These are phyloP conservation scores for Tolypocladium inflatum DNA, from an alignment of 2,329 filamentous ascomycete genomes.

Conservation along the genomic window DNA sequence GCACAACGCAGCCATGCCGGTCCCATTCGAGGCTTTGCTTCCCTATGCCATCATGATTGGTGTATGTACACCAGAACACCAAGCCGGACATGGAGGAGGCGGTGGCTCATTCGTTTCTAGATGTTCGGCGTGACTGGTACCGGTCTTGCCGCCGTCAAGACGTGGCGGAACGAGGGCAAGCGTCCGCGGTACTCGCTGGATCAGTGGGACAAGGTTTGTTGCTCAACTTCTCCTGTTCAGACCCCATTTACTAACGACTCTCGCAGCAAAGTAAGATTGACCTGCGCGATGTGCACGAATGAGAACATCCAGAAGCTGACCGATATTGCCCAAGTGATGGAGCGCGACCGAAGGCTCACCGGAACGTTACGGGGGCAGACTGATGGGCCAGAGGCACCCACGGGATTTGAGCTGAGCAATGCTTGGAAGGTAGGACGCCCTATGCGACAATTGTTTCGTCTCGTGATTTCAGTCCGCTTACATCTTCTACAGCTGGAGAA, in stretches of 20 bases:
- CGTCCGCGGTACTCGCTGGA: constrained; percentile 50
- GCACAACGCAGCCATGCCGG: constrained; percentile 38
- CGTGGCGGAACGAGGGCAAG: constrained; percentile 52
- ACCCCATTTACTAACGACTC: constrained; percentile 16
- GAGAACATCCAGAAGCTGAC: constrained; percentile 1
- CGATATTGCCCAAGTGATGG: constrained; percentile 44
- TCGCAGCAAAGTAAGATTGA: constrained; percentile 42
- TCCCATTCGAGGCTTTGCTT: constrained; percentile 55
- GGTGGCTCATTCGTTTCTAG: constrained; percentile 27
- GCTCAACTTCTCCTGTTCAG: not conserved
- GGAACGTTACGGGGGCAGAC: constrained; percentile 49
- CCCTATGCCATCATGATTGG: constrained; percentile 55
- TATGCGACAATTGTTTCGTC: not conserved
- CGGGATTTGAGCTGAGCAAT: constrained; percentile 54
- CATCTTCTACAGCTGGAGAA: constrained; percentile 36
- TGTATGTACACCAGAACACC: constrained; percentile 31
- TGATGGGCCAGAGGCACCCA: constrained; percentile 43
- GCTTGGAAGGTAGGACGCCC: constrained; percentile 48
- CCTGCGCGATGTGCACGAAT: not conserved
- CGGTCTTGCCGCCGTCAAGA: constrained; percentile 46
- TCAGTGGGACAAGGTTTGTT: constrained; percentile 51
- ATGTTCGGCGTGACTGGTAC: constrained; percentile 55
- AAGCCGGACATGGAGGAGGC: constrained; percentile 1
- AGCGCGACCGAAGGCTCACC: constrained; percentile 52
- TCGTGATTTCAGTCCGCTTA: not conserved